Conservation (phyloP, 2,329 filamentous ascomycete genomes). For the Cladosporium oxysporum region DNA sequence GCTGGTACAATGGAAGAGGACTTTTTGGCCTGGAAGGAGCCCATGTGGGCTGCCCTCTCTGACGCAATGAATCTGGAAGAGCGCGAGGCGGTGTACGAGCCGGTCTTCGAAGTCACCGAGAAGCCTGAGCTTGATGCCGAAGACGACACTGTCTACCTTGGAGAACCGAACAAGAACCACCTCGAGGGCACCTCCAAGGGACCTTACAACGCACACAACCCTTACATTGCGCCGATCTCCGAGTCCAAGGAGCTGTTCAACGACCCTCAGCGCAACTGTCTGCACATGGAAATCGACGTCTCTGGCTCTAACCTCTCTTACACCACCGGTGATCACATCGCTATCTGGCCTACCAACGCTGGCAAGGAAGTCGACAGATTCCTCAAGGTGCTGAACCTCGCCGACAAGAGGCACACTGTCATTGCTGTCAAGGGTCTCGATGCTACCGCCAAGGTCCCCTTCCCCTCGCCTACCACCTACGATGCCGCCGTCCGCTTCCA, state of each 20-base stretch:
- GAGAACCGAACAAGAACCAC: constrained; percentile 80
- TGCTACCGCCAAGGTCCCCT: constrained; percentile 93
- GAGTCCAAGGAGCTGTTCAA: constrained; percentile 91
- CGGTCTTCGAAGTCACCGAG: constrained; percentile 81
- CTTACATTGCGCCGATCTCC: constrained; percentile 86
- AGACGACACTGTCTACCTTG: constrained; percentile 82
- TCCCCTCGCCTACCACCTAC: constrained; percentile 95
- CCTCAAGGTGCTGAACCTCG: constrained; percentile 73
- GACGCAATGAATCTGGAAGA: constrained; percentile 88
- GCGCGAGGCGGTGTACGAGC: constrained; percentile 94
- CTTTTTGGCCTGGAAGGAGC: constrained; percentile 98
- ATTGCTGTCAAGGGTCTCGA: constrained; percentile 89
- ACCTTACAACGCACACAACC: constrained; percentile 86
- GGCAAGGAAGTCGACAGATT: constrained; percentile 91
- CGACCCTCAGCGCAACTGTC: constrained; percentile 86
- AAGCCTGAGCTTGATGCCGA: constrained; percentile 66
- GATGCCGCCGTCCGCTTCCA: constrained; percentile 93
- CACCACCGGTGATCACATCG: constrained; percentile 96
- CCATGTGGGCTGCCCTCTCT: constrained; percentile 89
- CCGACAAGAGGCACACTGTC: constrained; percentile 75
- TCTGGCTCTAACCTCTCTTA: constrained; percentile 87
- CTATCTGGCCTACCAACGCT: constrained; percentile 94
- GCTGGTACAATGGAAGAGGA: constrained; percentile 99
- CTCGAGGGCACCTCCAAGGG: constrained; percentile 81
- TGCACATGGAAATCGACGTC: constrained; percentile 94